These are phyloP conservation scores for Lasiodiplodia gonubiensis DNA, from an alignment of 2,329 filamentous ascomycete species.

Conservation along the genomic window DNA sequence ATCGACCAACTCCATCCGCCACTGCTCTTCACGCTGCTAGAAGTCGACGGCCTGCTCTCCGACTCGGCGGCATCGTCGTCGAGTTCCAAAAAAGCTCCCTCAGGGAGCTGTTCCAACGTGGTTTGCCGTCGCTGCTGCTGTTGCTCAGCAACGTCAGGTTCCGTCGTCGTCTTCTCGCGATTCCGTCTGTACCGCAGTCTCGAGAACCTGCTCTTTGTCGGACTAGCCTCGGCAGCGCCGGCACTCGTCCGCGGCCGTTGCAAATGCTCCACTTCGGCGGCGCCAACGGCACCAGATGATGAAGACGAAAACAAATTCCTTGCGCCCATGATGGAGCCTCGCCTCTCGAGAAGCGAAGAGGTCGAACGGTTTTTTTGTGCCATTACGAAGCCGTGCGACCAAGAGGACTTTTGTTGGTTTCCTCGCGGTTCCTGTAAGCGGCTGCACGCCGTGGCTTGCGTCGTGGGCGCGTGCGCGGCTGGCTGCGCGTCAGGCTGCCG, in stretches of 20 bases:
- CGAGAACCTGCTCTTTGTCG: constrained; percentile 8
- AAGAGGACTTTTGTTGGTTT: background rate
- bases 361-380: background rate
- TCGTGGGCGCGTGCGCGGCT: background rate
- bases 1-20: constrained; percentile 2
- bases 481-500: background rate
- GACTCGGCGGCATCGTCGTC: background rate
- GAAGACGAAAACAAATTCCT: background rate
- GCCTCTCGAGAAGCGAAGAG: background rate
- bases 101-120: background rate
- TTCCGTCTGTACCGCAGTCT: background rate
- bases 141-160: background rate
- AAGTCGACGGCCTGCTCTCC: background rate
- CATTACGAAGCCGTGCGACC: background rate
- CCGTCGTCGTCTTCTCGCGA: background rate
- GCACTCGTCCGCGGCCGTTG: background rate
- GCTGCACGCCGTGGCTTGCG: background rate
- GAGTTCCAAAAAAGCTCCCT: background rate
- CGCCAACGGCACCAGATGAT: background rate
- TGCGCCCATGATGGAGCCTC: background rate
- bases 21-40: background rate
- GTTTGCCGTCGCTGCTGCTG: background rate
- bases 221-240: background rate
- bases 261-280: background rate
- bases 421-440: background rate